Evolutionary conservation across 352 stramenopile species (phyloP).

Genomic region (Globisporangium okanoganense): DNA sequence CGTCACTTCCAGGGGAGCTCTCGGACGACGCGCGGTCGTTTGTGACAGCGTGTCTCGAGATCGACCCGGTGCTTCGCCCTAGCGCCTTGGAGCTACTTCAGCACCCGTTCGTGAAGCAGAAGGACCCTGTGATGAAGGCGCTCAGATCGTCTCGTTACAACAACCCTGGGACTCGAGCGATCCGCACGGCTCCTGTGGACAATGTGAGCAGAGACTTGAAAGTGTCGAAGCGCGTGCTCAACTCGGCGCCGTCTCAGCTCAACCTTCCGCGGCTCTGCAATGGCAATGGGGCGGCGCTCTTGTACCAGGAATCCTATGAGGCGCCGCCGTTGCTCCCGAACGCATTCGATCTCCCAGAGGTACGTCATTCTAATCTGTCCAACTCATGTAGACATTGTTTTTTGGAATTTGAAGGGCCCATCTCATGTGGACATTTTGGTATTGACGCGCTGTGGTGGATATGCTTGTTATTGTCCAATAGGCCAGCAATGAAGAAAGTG

Average conservation of each 20-base stretch:
- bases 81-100: conserved; percentile 86
- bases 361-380: too few species aligned
- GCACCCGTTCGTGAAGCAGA: conserved; percentile 79
- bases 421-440: neutral
- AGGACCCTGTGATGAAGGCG: neutral
- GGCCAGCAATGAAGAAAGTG: neutral
- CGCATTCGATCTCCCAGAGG: conserved; percentile 9
- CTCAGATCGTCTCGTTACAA: neutral
- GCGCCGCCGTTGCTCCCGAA: neutral
- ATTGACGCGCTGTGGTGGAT: too few species aligned
- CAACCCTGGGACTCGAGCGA: neutral
- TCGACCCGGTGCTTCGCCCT: conserved; percentile 59
- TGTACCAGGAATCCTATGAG: neutral
- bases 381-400: too few species aligned
- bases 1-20: conserved; percentile 32
- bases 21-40: conserved; percentile 44
- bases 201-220: neutral
- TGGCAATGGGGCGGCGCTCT: neutral
- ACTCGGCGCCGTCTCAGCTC: conserved; percentile 7
- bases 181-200: conserved; percentile 2
- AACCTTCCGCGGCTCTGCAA: conserved; percentile 7
- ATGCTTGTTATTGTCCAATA: too few species aligned
- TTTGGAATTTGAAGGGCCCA: neutral
- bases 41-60: conserved; percentile 42
- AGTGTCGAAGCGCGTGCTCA: conserved; percentile 1